Evolutionary conservation across 2,329 filamentous ascomycete species (phyloP).

Genomic region (Penicillium sp.): DNA sequence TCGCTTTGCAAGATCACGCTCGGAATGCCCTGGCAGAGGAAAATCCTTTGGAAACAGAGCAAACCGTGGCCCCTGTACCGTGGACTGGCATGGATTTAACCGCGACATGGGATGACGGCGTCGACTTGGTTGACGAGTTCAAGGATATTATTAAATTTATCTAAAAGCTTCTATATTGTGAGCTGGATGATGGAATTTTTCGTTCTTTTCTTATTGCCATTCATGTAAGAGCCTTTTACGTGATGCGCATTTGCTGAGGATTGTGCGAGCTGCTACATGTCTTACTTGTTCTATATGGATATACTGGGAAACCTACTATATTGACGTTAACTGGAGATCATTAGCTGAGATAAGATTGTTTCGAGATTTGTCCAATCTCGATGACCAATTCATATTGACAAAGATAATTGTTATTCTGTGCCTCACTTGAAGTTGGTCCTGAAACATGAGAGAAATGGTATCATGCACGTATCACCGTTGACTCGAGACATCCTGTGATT

Average conservation of each 20-base stretch:
- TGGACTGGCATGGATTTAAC: neutral
- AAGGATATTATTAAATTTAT: constrained; percentile 40
- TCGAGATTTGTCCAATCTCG: too few relatives aligned
- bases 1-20: neutral
- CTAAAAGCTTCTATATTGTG: neutral
- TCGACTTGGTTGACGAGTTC: constrained; percentile 40
- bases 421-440: too few relatives aligned
- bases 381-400: neutral
- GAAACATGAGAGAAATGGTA: neutral
- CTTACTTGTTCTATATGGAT: constrained; percentile 1
- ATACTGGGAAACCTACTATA: neutral
- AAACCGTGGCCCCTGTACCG: neutral
- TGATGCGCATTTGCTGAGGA: neutral
- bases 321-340: neutral
- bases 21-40: neutral
- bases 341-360: neutral
- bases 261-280: neutral
- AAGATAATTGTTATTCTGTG: neutral
- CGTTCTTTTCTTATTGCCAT: neutral
- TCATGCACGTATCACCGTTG: too few relatives aligned
- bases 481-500: too few relatives aligned
- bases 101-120: constrained; percentile 38
- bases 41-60: neutral
- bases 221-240: neutral
- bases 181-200: neutral